phyloP scores from a whole-genome alignment of 176 grass and related monocot genomes.

The Carex scoparia region DNA sequence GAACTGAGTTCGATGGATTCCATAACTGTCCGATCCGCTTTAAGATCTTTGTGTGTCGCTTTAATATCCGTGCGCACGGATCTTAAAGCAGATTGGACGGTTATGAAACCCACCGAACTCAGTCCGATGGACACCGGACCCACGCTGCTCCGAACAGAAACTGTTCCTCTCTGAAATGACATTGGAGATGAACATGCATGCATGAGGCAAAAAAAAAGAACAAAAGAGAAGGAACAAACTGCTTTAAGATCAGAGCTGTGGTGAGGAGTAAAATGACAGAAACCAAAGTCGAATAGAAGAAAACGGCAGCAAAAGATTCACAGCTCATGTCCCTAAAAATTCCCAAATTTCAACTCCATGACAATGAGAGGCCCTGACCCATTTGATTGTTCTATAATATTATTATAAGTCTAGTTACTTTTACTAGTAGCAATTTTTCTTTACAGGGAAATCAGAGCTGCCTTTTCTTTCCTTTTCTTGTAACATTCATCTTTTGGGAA shows the following conservation, averaged over 20 bases:
- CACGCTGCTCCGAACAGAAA: no score
- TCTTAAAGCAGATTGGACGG: no score
- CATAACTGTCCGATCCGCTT: no score
- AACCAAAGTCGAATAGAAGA: slow-evolving; percentile 1
- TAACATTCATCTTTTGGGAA: neutral
- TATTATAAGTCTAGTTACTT: no score
- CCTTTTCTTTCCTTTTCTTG: neutral
- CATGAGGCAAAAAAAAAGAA: neutral
- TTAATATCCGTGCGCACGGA: no score
- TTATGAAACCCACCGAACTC: no score
- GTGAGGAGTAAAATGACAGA: neutral
- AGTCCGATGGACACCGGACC: no score
- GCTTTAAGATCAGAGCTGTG: neutral
- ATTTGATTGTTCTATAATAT: neutral
- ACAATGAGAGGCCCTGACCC: neutral
- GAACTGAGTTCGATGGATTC: no score
- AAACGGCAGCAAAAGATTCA: slow-evolving; percentile 1
- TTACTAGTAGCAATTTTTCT: neutral
- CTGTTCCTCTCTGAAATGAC: neutral
- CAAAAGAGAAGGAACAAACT: neutral
- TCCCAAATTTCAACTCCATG: neutral
- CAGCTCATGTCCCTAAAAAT: neutral
- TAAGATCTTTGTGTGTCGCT: no score
- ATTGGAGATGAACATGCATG: neutral
- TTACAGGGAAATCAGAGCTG: neutral